These are phyloP conservation scores for Coemansia sp. DNA, from an alignment of 192 early-diverging fungal genomes.

Conservation along the genomic window DNA sequence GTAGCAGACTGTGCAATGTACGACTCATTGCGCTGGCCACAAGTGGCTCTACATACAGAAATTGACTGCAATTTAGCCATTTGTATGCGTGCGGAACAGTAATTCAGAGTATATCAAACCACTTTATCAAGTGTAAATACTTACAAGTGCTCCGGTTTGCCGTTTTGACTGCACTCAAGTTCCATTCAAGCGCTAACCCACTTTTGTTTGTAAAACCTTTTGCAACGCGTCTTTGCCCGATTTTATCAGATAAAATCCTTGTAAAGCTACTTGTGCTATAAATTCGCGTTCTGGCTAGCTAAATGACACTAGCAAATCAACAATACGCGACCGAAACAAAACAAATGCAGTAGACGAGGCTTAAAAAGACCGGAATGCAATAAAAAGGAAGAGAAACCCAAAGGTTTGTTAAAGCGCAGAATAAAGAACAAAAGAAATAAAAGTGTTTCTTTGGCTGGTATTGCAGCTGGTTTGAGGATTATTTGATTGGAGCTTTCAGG, in stretches of 20 bases:
- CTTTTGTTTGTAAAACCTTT: background rate
- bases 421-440: too few relatives aligned
- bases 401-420: too few relatives aligned
- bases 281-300: background rate
- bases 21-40: background rate
- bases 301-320: background rate
- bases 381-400: constrained; percentile 9
- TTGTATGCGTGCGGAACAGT: background rate
- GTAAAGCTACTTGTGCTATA: background rate
- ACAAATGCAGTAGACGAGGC: constrained; percentile 1
- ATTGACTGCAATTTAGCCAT: background rate
- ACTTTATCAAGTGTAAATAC: background rate
- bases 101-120: background rate
- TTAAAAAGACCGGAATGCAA: background rate
- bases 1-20: constrained; percentile 9
- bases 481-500: too few relatives aligned
- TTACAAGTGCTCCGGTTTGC: constrained; percentile 18
- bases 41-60: constrained; percentile 6
- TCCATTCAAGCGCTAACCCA: constrained; percentile 18
- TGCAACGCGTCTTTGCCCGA: background rate
- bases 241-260: too few relatives aligned
- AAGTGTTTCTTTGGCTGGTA: too few relatives aligned
- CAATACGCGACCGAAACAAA: constrained; percentile 5
- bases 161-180: constrained; percentile 12
- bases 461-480: too few relatives aligned